Evolutionary conservation across 192 early-diverging fungal genomes (phyloP).

Genomic region (Coemansia erecta): DNA sequence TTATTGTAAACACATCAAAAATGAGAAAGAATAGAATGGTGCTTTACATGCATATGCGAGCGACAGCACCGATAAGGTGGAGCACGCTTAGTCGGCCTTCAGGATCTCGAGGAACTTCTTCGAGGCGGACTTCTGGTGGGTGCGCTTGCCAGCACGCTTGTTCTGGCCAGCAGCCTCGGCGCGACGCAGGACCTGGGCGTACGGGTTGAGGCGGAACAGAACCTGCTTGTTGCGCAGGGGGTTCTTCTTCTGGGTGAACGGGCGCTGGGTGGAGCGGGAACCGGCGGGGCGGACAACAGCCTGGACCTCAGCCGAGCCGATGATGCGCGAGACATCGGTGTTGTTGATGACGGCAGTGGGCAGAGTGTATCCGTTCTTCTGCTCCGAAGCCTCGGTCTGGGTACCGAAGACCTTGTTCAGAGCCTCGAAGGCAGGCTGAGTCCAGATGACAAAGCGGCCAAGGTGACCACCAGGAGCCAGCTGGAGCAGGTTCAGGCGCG

Average conservation of each 20-base stretch:
- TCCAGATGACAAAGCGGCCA: conserved; percentile 99
- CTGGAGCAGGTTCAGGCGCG: conserved; percentile 94
- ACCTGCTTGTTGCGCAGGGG: conserved; percentile 89
- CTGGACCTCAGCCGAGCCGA: conserved; percentile 97
- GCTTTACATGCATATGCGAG: neutral
- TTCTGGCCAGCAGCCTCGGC: conserved; percentile 62
- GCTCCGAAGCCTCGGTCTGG: conserved; percentile 66
- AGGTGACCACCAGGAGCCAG: conserved; percentile 98
- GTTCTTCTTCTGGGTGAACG: conserved; percentile 99
- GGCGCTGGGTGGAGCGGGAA: conserved; percentile 76
- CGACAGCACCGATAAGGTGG: neutral
- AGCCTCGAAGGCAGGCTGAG: conserved; percentile 84
- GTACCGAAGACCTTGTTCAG: conserved; percentile 94
- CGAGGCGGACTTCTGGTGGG: conserved; percentile 57
- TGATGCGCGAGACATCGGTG: conserved; percentile 92
- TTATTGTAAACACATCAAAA: neutral
- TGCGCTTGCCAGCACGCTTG: conserved; percentile 59
- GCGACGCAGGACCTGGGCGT: conserved; percentile 84
- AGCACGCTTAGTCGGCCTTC: conserved; percentile 49
- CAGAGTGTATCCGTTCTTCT: conserved; percentile 92
- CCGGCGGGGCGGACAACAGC: conserved; percentile 86
- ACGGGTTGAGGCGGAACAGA: conserved; percentile 94
- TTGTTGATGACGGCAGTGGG: conserved; percentile 86
- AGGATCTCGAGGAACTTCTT: conserved; percentile 54
- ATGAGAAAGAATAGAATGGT: neutral